Evolutionary conservation across 345 rosid genomes (phyloP).

Genomic region (Citrus hindsii): DNA sequence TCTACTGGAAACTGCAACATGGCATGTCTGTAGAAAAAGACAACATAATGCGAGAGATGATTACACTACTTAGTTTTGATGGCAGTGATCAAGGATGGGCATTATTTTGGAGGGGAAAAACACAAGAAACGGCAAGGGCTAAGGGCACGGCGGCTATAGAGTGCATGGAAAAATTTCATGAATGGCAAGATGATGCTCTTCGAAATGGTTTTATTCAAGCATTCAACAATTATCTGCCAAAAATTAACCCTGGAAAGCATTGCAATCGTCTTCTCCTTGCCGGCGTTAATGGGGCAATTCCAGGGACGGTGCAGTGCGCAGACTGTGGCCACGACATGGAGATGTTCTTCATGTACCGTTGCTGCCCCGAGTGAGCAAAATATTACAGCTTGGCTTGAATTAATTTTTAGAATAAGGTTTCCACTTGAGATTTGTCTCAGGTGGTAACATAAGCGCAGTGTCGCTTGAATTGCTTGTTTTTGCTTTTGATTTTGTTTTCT

Average conservation of each 20-base stretch:
- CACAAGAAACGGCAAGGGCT: too few relatives aligned
- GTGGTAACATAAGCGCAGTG: neutral
- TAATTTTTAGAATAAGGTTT: neutral
- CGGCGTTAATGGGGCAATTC: conserved; percentile 19
- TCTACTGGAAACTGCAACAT: conserved; percentile 22
- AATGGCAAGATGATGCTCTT: too few relatives aligned
- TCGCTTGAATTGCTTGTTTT: neutral
- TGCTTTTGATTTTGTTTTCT: neutral
- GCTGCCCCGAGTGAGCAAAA: conserved; percentile 23
- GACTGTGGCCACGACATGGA: conserved; percentile 36
- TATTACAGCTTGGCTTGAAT: neutral
- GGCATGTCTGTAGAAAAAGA: conserved; percentile 20
- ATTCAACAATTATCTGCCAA: neutral
- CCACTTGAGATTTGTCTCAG: neutral
- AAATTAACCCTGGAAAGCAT: conserved; percentile 10
- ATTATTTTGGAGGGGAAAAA: too few relatives aligned
- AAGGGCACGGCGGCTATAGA: too few relatives aligned
- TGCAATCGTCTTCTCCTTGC: conserved; percentile 33
- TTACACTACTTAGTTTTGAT: conserved; percentile 29
- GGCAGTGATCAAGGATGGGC: conserved; percentile 18
- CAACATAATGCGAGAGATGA: conserved; percentile 24
- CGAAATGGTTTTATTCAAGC: too few relatives aligned
- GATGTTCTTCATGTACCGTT: conserved; percentile 38
- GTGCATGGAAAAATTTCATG: too few relatives aligned
- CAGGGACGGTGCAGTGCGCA: conserved; percentile 10